Evolutionary conservation across 2,329 filamentous ascomycete genomes (phyloP).

Genomic region (Talaromyces sp.): DNA sequence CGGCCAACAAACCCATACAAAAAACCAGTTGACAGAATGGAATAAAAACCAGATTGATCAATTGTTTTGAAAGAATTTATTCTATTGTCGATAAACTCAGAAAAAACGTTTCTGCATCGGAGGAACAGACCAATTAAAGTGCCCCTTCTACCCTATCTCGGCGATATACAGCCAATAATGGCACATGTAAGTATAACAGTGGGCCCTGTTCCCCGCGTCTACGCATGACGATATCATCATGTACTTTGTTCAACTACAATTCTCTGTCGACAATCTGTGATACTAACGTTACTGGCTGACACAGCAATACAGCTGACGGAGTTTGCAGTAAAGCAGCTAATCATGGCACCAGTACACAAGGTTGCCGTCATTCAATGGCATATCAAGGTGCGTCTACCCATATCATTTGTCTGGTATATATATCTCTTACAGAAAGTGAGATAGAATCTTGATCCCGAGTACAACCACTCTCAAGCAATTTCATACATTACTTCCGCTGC

Average conservation of each 20-base stretch:
- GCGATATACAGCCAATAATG: not conserved
- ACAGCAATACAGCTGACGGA: not conserved
- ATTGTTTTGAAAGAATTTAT: not conserved
- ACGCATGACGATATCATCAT: not conserved
- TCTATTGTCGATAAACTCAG: not conserved
- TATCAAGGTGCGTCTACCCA: constrained; percentile 25
- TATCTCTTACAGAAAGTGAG: not conserved
- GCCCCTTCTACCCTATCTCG: not conserved
- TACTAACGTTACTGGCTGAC: not conserved
- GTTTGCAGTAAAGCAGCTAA: not conserved
- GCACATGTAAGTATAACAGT: not conserved
- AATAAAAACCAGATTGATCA: not conserved
- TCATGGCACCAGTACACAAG: constrained; percentile 28
- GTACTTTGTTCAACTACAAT: not conserved
- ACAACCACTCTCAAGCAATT: constrained; percentile 46
- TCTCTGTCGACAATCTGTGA: not conserved
- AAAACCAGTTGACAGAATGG: not conserved
- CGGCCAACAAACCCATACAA: not conserved
- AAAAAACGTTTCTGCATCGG: not conserved
- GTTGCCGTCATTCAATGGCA: constrained; percentile 35
- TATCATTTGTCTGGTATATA: not conserved
- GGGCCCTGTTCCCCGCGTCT: not conserved
- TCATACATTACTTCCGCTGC: constrained; percentile 48
- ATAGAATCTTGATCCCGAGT: constrained; percentile 28
- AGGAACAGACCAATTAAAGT: not conserved